phyloP scores from a whole-genome alignment of 352 stramenopile genomes.

The Halophytophthora batemanensis region DNA sequence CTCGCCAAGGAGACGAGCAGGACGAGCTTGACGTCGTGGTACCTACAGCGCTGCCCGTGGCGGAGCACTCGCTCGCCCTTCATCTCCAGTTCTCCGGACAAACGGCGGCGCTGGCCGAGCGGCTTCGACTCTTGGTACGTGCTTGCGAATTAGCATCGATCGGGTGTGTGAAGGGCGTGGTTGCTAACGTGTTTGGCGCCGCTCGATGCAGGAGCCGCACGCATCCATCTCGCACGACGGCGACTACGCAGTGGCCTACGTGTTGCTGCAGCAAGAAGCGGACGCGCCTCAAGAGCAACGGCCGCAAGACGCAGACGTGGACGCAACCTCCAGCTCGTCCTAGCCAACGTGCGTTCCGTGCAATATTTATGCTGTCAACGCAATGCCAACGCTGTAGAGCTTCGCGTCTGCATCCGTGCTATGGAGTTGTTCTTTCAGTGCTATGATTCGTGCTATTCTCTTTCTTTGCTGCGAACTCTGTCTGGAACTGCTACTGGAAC shows the following conservation, averaged over 20 bases:
- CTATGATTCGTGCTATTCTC: no score
- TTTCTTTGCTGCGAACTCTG: no score
- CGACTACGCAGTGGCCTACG: slow-evolving; percentile 80
- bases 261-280: slow-evolving; percentile 63
- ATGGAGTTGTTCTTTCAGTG: no score
- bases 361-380: no score
- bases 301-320: slow-evolving; percentile 4
- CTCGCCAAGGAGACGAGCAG: slow-evolving; percentile 5
- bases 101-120: slow-evolving; percentile 44
- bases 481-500: no score
- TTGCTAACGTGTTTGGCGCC: not conserved
- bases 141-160: no score
- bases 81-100: slow-evolving; percentile 58
- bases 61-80: slow-evolving; percentile 35
- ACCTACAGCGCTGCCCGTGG: slow-evolving; percentile 27
- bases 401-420: no score
- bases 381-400: no score
- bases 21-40: slow-evolving; percentile 1
- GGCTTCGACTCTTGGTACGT: slow-evolving; percentile 58
- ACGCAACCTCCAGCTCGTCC: slow-evolving; percentile 2
- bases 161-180: not conserved
- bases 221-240: slow-evolving; percentile 81
- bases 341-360: no score
- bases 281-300: no score
- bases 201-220: slow-evolving; percentile 38